Evolutionary conservation across 2,329 filamentous ascomycete species (phyloP).

Genomic region (Pseudogymnoascus sp.): DNA sequence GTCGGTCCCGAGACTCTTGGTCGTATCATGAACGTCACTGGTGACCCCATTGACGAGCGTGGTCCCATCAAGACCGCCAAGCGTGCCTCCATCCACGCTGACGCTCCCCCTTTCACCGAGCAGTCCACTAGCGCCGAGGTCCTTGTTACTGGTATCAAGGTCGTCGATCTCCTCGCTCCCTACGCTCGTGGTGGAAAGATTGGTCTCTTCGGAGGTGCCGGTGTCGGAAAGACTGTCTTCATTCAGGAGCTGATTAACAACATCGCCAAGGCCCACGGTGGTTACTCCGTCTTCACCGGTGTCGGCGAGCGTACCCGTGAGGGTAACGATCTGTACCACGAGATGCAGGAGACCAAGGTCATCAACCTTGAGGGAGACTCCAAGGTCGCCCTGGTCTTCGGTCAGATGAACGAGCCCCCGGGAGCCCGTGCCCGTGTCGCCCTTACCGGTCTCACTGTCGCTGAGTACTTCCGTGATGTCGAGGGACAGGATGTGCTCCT

Average conservation of each 20-base stretch:
- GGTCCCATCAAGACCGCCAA: conserved; percentile 93
- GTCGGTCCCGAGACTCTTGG: conserved; percentile 90
- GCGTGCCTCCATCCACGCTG: conserved; percentile 84
- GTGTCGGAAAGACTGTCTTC: conserved; percentile 99
- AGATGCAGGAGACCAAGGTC: conserved; percentile 99
- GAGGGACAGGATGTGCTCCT: conserved; percentile 93
- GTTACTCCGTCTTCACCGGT: conserved; percentile 99
- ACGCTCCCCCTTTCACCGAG: conserved; percentile 85
- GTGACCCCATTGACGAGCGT: conserved; percentile 99
- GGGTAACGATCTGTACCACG: conserved; percentile 99
- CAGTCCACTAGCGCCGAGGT: conserved; percentile 96
- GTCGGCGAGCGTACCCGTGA: conserved; percentile 99
- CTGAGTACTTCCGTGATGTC: conserved; percentile 72
- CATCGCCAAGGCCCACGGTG: conserved; percentile 99
- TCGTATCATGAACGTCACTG: conserved; percentile 99
- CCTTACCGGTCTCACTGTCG: conserved; percentile 77
- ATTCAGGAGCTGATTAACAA: conserved; percentile 99
- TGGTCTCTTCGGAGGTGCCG: conserved; percentile 99
- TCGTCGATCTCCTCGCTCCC: conserved; percentile 96
- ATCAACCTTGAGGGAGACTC: conserved; percentile 99
- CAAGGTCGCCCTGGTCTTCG: conserved; percentile 98
- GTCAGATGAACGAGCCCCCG: conserved; percentile 99
- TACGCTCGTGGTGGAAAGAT: conserved; percentile 99
- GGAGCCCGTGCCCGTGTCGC: conserved; percentile 99
- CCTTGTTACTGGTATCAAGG: conserved; percentile 99